A percentile compares a stretch with the other conserved stretches of the same genome.
Conservation (phyloP, 179 eudicot genomes). For the Carnegiea gigantea region DNA sequence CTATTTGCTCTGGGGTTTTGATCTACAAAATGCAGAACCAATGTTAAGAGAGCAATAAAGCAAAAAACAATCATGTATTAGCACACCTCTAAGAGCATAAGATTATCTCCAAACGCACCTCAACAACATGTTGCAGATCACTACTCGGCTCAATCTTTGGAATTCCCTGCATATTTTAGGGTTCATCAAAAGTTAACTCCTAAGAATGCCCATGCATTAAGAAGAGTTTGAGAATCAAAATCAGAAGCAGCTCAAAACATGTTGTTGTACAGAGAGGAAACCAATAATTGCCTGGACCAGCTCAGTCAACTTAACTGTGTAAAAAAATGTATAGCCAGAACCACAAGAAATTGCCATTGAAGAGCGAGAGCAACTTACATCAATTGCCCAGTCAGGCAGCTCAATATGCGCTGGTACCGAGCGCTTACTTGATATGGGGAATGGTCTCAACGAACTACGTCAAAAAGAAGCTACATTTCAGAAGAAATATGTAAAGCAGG, state of each 20-base stretch:
- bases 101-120: slow-evolving; percentile 46
- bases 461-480: slow-evolving; percentile 17
- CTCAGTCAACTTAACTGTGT: neutral
- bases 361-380: slow-evolving; percentile 53
- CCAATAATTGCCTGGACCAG: neutral
- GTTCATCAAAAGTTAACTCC: neutral
- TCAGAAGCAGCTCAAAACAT: neutral
- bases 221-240: slow-evolving; percentile 1
- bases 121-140: slow-evolving; percentile 81
- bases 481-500: neutral
- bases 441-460: slow-evolving; percentile 71
- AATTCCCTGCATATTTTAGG: slow-evolving; percentile 57
- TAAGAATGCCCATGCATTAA: neutral
- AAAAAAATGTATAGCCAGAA: neutral
- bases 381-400: slow-evolving; percentile 89
- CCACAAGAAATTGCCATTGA: neutral
- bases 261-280: neutral
- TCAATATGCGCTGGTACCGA: slow-evolving; percentile 66
- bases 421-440: slow-evolving; percentile 76
- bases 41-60: slow-evolving; percentile 16
- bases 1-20: slow-evolving; percentile 75
- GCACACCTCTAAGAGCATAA: slow-evolving; percentile 4
- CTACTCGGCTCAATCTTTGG: slow-evolving; percentile 90
- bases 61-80: slow-evolving; percentile 6
- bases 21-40: slow-evolving; percentile 52